Conservation (phyloP, 2,329 filamentous ascomycete species). For the Colletotrichum camelliae region DNA sequence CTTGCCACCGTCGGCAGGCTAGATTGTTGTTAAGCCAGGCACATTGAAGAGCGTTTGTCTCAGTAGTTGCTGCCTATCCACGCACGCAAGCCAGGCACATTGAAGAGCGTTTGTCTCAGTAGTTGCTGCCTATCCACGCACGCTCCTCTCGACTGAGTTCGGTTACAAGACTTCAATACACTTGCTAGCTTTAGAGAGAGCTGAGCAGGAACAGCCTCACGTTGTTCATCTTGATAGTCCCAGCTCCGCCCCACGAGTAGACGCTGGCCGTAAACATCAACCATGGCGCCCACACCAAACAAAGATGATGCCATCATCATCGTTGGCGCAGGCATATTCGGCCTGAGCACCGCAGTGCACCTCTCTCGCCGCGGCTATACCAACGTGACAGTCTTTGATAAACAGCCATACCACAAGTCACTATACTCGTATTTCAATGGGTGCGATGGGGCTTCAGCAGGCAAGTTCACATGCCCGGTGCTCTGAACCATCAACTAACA, state of each 20-base stretch:
- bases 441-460: constrained; percentile 48
- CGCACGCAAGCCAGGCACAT: not conserved
- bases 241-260: fast-evolving
- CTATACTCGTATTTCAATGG: constrained; percentile 46
- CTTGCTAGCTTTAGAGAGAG: not conserved
- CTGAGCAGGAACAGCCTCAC: not conserved
- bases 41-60: fast-evolving
- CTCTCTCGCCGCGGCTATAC: constrained; percentile 45
- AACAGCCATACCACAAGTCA: constrained; percentile 44
- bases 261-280: not conserved
- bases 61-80: not conserved
- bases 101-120: not conserved
- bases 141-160: not conserved
- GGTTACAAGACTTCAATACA: not conserved
- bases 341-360: constrained; percentile 32
- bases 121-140: not conserved
- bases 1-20: not conserved
- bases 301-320: constrained; percentile 28
- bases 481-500: not conserved
- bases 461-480: constrained; percentile 21
- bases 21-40: not conserved
- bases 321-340: constrained; percentile 34
- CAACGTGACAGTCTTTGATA: constrained; percentile 54
- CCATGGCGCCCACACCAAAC: not conserved
- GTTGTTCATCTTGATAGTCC: not conserved